Percentiles rank a stretch among this genome's conserved stretches.
phyloP scores from a whole-genome alignment of 2,329 filamentous ascomycete species.

The Lachnellula cervina region DNA sequence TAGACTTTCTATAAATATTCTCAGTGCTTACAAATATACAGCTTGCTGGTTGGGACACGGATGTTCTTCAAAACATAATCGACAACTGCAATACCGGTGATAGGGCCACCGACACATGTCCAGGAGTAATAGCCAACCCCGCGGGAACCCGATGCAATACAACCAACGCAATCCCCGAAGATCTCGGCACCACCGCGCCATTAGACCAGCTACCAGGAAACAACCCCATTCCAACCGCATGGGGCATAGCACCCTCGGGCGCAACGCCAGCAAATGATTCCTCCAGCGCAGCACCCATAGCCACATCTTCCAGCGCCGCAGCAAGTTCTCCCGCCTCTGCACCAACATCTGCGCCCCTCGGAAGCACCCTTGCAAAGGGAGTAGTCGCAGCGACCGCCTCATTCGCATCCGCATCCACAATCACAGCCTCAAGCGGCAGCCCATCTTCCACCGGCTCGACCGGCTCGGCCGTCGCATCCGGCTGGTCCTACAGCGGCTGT shows the following conservation, averaged over 20 bases:
- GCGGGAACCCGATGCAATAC: constrained; percentile 46
- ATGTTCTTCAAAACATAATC: constrained; percentile 66
- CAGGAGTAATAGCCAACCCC: constrained; percentile 48
- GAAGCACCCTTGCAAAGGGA: constrained; percentile 23
- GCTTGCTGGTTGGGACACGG: constrained; percentile 68
- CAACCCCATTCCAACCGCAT: constrained; percentile 48
- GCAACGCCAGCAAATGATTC: constrained; percentile 1
- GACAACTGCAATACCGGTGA: constrained; percentile 63
- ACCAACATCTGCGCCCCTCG: background rate
- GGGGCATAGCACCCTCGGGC: constrained; percentile 30
- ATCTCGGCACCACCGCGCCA: constrained; percentile 31
- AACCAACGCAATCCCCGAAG: constrained; percentile 41
- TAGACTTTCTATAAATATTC: background rate
- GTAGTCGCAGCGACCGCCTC: background rate
- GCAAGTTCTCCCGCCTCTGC: background rate
- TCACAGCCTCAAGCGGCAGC: background rate
- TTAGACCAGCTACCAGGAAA: constrained; percentile 49
- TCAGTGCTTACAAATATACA: constrained; percentile 46
- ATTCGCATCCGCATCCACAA: background rate
- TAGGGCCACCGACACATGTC: constrained; percentile 58
- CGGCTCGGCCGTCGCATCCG: constrained; percentile 22
- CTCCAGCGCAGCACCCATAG: constrained; percentile 1
- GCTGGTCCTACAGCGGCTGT: constrained; percentile 41
- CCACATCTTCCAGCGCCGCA: background rate
- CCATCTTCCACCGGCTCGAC: constrained; percentile 12